These are phyloP conservation scores for Leavenworthia alabamica DNA, from an alignment of 345 rosid species.

Conservation along the genomic window DNA sequence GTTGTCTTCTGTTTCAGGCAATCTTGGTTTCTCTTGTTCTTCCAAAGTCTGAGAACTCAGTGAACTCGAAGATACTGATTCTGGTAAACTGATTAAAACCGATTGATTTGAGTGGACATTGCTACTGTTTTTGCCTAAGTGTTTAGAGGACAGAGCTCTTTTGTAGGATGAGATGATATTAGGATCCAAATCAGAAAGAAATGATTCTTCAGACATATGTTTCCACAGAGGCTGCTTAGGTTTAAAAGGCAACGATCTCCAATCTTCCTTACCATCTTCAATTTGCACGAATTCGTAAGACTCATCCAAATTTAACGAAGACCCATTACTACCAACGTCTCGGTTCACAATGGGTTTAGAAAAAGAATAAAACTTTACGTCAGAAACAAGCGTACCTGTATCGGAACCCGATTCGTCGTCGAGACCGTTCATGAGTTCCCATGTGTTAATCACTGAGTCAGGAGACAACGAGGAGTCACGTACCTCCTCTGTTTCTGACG, in stretches of 20 bases:
- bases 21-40: constrained; percentile 12
- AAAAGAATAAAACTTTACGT: background rate
- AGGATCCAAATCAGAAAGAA: constrained; percentile 58
- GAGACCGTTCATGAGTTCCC: constrained; percentile 95
- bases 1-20: constrained; percentile 26
- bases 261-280: constrained; percentile 18
- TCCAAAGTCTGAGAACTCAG: constrained; percentile 12
- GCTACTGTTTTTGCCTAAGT: constrained; percentile 29
- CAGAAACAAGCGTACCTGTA: constrained; percentile 16
- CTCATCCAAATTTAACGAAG: constrained; percentile 16
- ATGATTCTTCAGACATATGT: constrained; percentile 57
- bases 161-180: constrained; percentile 50
- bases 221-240: constrained; percentile 52
- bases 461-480: constrained; percentile 43
- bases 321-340: constrained; percentile 14
- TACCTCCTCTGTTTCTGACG: background rate
- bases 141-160: constrained; percentile 56
- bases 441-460: constrained; percentile 84
- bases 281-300: constrained; percentile 22
- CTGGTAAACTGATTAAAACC: background rate
- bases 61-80: constrained; percentile 27
- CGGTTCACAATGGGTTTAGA: constrained; percentile 20
- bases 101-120: constrained; percentile 5
- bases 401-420: constrained; percentile 41
- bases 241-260: constrained; percentile 8